Conservation (phyloP, 2,329 filamentous ascomycete genomes). For the Exophiala aquamarina region DNA sequence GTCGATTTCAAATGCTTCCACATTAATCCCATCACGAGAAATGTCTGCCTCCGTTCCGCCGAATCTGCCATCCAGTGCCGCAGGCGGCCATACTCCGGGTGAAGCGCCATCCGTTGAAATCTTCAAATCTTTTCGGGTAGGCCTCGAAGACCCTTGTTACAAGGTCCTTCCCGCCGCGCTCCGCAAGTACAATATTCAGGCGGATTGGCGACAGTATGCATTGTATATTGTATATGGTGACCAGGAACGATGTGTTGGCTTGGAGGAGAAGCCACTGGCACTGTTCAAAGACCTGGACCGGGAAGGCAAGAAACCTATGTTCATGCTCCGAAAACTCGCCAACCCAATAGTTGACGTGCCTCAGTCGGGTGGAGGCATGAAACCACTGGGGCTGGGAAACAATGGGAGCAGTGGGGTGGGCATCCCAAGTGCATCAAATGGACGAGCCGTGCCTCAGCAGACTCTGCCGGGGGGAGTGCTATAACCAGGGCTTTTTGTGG, state of each 20-base stretch:
- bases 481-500: constrained; percentile 6
- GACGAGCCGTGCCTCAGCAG: constrained; percentile 14
- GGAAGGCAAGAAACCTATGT: constrained; percentile 98
- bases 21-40: constrained; percentile 24
- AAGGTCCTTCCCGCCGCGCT: constrained; percentile 94
- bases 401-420: constrained; percentile 8
- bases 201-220: constrained; percentile 95
- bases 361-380: constrained; percentile 15
- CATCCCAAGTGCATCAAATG: constrained; percentile 10
- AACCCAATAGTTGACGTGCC: constrained; percentile 24
- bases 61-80: constrained; percentile 18
- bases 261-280: constrained; percentile 92
- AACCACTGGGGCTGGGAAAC: constrained; percentile 11
- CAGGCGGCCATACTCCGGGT: constrained; percentile 22
- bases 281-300: constrained; percentile 96
- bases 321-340: constrained; percentile 81
- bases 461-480: constrained; percentile 23
- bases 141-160: constrained; percentile 96
- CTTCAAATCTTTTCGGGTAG: constrained; percentile 97
- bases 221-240: constrained; percentile 99
- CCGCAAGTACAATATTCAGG: constrained; percentile 98
- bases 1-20: constrained; percentile 27
- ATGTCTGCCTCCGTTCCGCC: constrained; percentile 26
- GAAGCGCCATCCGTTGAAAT: constrained; percentile 71
- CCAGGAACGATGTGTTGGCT: constrained; percentile 86